phyloP scores from a whole-genome alignment of 805 yeast genomes.

The Starmerella floricola region DNA sequence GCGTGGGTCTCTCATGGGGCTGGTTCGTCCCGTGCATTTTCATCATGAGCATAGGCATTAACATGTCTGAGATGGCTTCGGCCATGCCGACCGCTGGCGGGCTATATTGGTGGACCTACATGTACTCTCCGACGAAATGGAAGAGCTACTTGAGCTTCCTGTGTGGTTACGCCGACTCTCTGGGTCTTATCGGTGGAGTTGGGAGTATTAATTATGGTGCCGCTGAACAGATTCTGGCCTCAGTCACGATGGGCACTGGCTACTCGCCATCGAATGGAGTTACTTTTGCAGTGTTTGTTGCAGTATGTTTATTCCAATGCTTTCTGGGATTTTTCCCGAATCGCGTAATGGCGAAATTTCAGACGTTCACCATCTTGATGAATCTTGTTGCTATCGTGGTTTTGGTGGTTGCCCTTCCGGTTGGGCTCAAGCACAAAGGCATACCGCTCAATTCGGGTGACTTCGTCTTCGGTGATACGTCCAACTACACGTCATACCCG shows the following conservation, averaged over 20 bases:
- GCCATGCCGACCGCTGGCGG: conserved; percentile 72
- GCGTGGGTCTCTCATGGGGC: conserved; percentile 59
- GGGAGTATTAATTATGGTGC: conserved; percentile 63
- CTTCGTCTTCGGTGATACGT: conserved; percentile 44
- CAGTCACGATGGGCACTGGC: conserved; percentile 32
- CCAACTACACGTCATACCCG: conserved; percentile 44
- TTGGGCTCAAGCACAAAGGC: conserved; percentile 32
- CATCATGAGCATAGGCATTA: conserved; percentile 44
- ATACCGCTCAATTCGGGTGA: conserved; percentile 37
- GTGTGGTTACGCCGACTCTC: conserved; percentile 54
- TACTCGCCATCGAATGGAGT: conserved; percentile 44
- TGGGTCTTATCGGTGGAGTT: conserved; percentile 54
- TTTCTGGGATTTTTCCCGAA: conserved; percentile 46
- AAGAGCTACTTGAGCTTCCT: conserved; percentile 44
- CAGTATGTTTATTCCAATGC: conserved; percentile 43
- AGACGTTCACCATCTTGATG: conserved; percentile 44
- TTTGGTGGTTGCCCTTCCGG: conserved; percentile 52
- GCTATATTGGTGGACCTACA: conserved; percentile 54
- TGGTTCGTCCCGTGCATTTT: conserved; percentile 51
- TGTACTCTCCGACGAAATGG: conserved; percentile 45
- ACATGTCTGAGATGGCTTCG: conserved; percentile 56
- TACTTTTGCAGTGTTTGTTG: conserved; percentile 55
- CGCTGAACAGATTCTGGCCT: conserved; percentile 42
- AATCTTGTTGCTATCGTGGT: conserved; percentile 43
- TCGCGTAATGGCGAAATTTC: conserved; percentile 44